Base-by-base conservation (phyloP, 371 early-diverging fungal genomes). In the Lichtheimia hyalospora region DNA sequence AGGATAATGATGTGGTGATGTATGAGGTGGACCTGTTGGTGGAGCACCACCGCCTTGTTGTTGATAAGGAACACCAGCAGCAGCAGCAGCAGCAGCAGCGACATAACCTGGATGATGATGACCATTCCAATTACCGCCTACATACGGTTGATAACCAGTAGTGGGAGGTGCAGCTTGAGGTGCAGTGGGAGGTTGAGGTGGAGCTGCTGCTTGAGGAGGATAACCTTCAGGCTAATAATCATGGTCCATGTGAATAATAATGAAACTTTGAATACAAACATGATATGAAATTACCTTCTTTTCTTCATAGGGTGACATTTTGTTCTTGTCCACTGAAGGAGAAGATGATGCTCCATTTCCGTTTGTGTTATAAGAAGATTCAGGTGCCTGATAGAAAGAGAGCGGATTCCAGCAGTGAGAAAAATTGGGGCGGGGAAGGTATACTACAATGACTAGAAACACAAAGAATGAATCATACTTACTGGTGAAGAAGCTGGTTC, bases 1-100 rank as follows among this genome's bases (percentile, higher is more conserved):
- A 24, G 67, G 67, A 48, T 70, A 70, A 18, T 67, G 60, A n/a
- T 64, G 65, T 16, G 46, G n/a, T 6, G 46, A 46, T 7, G 46
- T 21, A 24, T 61, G 66, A 3, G 63, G 52, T 3, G 39, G 56
- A 21, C 5, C 56, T 14, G 58, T 66, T 12, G 28, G 61, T 43
- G 50, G 57, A 34, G 34, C 34, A 34, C 34, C 34, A 34, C 34
- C 34, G 10, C 34, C 34, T n/a, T 20, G 53, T 24, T 60, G 63
- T 41, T 57, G 54, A 27, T 55, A 58, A 23, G 56, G 56, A 1
- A 13, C 27, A 55, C 25, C 44, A 16, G 44, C 44, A 8, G 56
- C 44, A 15, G 56, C 56, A 8, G 44, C 56, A 23, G 56, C 44
- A 15, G 56, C 56, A 55, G 56, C 56, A 40, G 53, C 53, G 20